phyloP scores from a whole-genome alignment of 306 rosid genomes.

The Cyclanthera cordifolia region DNA sequence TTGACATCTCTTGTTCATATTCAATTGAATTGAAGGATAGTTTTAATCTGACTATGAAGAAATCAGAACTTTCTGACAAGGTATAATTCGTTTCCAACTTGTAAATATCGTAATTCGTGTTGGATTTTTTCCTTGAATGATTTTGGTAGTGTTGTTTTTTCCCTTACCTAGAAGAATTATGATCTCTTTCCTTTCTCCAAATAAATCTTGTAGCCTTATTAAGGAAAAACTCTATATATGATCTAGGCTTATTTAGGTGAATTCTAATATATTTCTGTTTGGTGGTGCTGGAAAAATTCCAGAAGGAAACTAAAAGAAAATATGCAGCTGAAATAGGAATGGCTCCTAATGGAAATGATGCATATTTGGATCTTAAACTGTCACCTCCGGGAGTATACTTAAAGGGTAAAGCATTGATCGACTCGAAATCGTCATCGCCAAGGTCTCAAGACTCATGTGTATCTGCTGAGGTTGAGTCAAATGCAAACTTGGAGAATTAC shows the following conservation, averaged over 20 bases:
- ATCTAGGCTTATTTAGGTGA: background rate
- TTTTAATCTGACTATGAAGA: background rate
- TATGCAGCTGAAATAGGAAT: background rate
- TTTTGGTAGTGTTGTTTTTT: background rate
- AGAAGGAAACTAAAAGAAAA: conserved; percentile 10
- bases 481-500: background rate
- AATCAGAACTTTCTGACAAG: conserved; percentile 4
- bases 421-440: conserved; percentile 14
- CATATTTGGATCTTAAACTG: conserved; percentile 15
- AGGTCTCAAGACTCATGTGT: conserved; percentile 17
- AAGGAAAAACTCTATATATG: background rate
- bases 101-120: background rate
- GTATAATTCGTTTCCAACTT: conserved; percentile 5
- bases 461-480: conserved; percentile 12
- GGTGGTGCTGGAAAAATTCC: background rate
- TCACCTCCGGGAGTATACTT: conserved; percentile 11
- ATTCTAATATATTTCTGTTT: background rate
- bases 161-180: background rate
- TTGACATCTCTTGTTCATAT: background rate
- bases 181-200: background rate
- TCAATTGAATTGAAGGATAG: background rate
- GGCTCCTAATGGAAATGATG: background rate
- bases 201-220: background rate
- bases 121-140: background rate
- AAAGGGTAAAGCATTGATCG: background rate